Base-by-base conservation (phyloP, 2,329 filamentous ascomycete genomes). In the Cladosporium sp. region DNA sequence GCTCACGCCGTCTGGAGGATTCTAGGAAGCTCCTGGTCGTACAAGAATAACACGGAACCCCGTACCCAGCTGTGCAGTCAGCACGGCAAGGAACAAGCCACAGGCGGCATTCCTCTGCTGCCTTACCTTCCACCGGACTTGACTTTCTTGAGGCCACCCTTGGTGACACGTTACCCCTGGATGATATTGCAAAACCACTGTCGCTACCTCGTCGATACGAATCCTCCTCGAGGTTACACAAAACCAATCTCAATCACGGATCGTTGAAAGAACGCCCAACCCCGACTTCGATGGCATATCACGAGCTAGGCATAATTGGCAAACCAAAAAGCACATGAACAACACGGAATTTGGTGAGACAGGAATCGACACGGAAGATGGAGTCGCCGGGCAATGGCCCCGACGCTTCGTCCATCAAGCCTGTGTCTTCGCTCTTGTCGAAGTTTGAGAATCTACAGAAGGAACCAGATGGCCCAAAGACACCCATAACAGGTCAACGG, bases 351-450 rank as follows among this genome's bases (percentile, higher is more conserved):
- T 15, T 18, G 36, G 34, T 57, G 38, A 49, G 49, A 41, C 36
- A 47, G 28, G 51, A 28, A 34, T 38, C 3, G 34, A 30, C 21
- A 32, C 51, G 30, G n/a, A 57, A 14, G 26, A 64, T 64, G 61
- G 61, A 64, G 15, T 32, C 51, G 21, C 61, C 55, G 49, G 61
- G 51, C 51, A 64, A 91, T 72, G 89, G 87, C 79, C 88, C 88
- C 66, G 91, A 93, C 83, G 90, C 85, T 80, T 90, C 90, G 67
- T 93, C 91, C 69, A 88, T 93, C 73, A 92, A 89, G 81, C 91
- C 92, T 30, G 91, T 95, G 60, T 95, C 92, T 61, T 93, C 91
- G 61, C 83, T 95, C 68, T 86, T 89, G 68, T 92, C 90, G 69
- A 89, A 91, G 73, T 95, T 94, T 77, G 92, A 95, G 82, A 92